Evolutionary conservation across 257 asterid genomes (phyloP), one percentile per base, ranked within the genome.

Genomic region (Paulownia fortunei): DNA sequence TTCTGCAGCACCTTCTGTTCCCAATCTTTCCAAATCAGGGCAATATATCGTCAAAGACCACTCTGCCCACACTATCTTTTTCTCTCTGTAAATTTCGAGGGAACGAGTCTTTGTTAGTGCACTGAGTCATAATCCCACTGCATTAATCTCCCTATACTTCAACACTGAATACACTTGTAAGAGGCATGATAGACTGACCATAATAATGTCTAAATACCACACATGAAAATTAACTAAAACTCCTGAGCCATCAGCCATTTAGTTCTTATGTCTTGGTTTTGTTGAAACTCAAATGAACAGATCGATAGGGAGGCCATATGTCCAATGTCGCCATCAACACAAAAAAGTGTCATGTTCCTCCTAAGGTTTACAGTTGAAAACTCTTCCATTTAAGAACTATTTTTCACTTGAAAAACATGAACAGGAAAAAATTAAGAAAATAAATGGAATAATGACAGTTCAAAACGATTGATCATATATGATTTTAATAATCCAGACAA

Each of bases 11-110:
- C 74, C 71, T 42, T 32, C 42, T 18, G 73, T 46, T 21, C 44
- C 46, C 59, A 44, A 4, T 19, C 56, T 58, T 74, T 27, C 69
- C 52, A 49, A 47, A 74, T 47, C 26, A 67, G 73, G 42, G 2
- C 1, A 12, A 36, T 9, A 36, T 41, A 51, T 42, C 64, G 75
- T 67, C 83, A 72, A 72, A 65, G 69, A 56, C 54, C 58, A 44
- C 8, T 36, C 64, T 39, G 24, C 46, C 46, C 46, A 47, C 12
- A 2, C 47, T 15, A 61, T 66, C 36, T 13, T 73, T 55, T 54
- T 58, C 49, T 30, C 58, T 37, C 4, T 16, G 21, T 9, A 36
- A 68, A 27, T 9, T 12, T 49, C 27, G 21, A 30, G 55, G 32
- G 19, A 23, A 46, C 65, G 39, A 3, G 19, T 34, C 30, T 46